Percentiles rank a stretch among this genome's conserved stretches.
phyloP scores from a whole-genome alignment of 331 rosid genomes.

The Quercus phellos region DNA sequence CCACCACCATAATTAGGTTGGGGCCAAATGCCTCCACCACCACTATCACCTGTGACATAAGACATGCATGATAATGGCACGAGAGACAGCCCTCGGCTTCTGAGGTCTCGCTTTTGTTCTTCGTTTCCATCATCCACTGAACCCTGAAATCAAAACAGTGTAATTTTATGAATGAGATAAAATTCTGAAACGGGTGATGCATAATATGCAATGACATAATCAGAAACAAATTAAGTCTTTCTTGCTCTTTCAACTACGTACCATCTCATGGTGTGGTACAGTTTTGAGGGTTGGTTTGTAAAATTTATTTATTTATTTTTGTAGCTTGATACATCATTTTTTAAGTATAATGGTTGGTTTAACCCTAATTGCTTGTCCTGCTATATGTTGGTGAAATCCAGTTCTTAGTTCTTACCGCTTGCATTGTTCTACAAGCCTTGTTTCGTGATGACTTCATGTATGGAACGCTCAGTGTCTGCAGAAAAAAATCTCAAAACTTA shows the following conservation, averaged over 20 bases:
- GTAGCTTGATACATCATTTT: no score
- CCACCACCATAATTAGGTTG: conserved; percentile 48
- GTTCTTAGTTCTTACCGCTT: conserved; percentile 42
- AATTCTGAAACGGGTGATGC: neutral
- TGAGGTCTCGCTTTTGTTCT: conserved; percentile 49
- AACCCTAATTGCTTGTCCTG: neutral
- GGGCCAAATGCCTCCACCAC: conserved; percentile 46
- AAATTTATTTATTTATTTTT: no score
- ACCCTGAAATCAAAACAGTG: conserved; percentile 28
- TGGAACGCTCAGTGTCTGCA: conserved; percentile 87
- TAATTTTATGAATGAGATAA: neutral
- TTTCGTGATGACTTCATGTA: conserved; percentile 67
- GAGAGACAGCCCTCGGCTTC: conserved; percentile 79
- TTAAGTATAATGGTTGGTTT: neutral
- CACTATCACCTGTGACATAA: conserved; percentile 47
- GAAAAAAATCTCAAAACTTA: neutral
- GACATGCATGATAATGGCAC: conserved; percentile 88
- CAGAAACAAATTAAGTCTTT: neutral
- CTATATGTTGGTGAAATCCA: no score
- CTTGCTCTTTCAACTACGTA: neutral
- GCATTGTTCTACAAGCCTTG: conserved; percentile 37
- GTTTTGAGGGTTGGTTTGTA: no score
- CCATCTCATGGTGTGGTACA: neutral
- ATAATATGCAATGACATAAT: neutral
- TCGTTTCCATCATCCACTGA: conserved; percentile 28